phyloP scores from a whole-genome alignment of 2,329 filamentous ascomycete species.

The Pseudopithomyces chartarum region DNA sequence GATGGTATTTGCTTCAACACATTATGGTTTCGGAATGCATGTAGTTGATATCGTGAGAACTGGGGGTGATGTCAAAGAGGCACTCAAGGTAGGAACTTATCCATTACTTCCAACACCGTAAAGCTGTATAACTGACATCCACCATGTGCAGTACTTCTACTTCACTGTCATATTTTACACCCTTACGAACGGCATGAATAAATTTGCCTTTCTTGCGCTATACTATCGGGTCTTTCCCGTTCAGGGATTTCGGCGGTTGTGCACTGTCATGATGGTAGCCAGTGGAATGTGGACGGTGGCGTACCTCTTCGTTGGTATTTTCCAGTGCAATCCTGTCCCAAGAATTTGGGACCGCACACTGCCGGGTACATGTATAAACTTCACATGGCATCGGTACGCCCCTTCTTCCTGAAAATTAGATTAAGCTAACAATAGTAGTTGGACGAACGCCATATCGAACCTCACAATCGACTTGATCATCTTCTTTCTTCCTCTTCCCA shows the following conservation, averaged over 20 bases:
- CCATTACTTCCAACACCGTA: too few species aligned
- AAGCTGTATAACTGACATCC: background rate
- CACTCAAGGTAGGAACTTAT: constrained; percentile 21
- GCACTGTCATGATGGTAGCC: constrained; percentile 19
- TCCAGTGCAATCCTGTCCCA: constrained; percentile 26
- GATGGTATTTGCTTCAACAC: constrained; percentile 20
- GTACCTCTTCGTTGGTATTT: constrained; percentile 24
- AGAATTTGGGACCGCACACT: constrained; percentile 20
- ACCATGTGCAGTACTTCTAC: constrained; percentile 25
- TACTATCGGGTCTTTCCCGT: constrained; percentile 32
- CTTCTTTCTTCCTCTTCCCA: constrained; percentile 28
- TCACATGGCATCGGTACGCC: constrained; percentile 27
- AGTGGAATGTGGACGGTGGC: constrained; percentile 22
- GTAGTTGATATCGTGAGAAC: constrained; percentile 20
- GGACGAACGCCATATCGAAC: constrained; percentile 25
- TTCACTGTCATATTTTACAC: constrained; percentile 29
- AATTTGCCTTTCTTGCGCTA: constrained; percentile 30
- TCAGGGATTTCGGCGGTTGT: constrained; percentile 20
- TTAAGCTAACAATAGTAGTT: constrained; percentile 11
- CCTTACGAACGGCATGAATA: constrained; percentile 30
- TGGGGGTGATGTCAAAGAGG: constrained; percentile 21
- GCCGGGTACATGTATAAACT: constrained; percentile 26
- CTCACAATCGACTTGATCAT: constrained; percentile 25
- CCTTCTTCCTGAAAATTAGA: background rate
- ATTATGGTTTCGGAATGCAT: constrained; percentile 28